Percentiles rank a stretch among this genome's conserved stretches.
Conservation (phyloP, 495 filamentous ascomycete species). For the Letharia columbiana region DNA sequence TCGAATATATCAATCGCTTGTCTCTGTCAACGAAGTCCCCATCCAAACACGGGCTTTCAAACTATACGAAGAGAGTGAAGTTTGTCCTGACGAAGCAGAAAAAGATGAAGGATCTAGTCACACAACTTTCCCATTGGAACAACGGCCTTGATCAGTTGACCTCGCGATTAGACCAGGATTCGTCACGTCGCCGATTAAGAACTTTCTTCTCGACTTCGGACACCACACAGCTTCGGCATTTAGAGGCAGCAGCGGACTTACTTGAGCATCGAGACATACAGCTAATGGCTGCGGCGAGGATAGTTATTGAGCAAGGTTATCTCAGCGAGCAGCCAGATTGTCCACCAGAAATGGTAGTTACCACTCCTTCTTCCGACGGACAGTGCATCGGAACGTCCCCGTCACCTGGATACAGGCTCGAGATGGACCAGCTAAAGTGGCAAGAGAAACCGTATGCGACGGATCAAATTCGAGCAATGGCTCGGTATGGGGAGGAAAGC, state of each 20-base stretch:
- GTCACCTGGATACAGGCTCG: slow-evolving; percentile 15
- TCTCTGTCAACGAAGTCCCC: slow-evolving; percentile 16
- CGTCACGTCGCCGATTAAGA: slow-evolving; percentile 12
- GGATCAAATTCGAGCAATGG: slow-evolving; percentile 21
- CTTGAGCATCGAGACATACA: slow-evolving; percentile 21
- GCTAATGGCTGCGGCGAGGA: slow-evolving; percentile 16
- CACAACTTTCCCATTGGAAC: slow-evolving; percentile 23
- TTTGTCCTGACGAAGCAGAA: slow-evolving; percentile 20
- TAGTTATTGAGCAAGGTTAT: slow-evolving; percentile 17
- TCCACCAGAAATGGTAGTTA: background rate
- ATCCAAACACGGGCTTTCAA: slow-evolving; percentile 14
- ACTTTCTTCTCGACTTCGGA: slow-evolving; percentile 18
- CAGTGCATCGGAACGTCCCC: slow-evolving; percentile 1
- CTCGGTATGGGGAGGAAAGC: slow-evolving; percentile 19
- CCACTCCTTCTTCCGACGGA: background rate
- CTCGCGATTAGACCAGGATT: slow-evolving; percentile 18
- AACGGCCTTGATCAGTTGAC: slow-evolving; percentile 25
- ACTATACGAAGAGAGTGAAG: slow-evolving; percentile 19
- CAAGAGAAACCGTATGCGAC: slow-evolving; percentile 20
- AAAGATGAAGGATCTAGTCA: slow-evolving; percentile 21
- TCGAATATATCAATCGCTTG: slow-evolving; percentile 16
- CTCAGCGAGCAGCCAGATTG: slow-evolving; percentile 5
- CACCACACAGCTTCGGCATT: slow-evolving; percentile 13
- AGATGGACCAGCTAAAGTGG: slow-evolving; percentile 20
- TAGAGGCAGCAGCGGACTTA: slow-evolving; percentile 18